Percentiles rank a stretch among this genome's conserved stretches.
Conservation (phyloP, 2,329 filamentous ascomycete species). For the Stachybotrys echinatus region DNA sequence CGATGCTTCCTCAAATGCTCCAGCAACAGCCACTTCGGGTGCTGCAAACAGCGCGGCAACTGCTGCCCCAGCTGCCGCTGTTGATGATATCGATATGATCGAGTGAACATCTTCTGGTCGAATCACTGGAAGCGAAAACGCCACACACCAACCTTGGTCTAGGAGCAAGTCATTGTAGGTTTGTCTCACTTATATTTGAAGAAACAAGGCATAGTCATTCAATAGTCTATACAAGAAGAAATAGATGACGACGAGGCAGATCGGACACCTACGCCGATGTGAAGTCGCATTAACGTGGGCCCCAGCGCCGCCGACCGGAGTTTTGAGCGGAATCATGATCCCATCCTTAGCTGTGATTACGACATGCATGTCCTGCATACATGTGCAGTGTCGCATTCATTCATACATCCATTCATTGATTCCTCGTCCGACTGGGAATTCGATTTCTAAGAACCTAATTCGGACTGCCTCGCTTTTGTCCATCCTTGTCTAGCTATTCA, state of each 20-base stretch:
- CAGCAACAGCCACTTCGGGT: slow-evolving; percentile 27
- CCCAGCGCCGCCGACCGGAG: too few relatives aligned
- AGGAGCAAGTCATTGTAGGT: background rate
- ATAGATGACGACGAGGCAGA: too few relatives aligned
- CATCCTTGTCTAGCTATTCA: too few relatives aligned
- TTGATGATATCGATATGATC: slow-evolving; percentile 67
- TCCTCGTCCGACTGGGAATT: too few relatives aligned
- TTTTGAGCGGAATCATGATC: background rate
- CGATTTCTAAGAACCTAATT: too few relatives aligned
- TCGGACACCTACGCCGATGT: too few relatives aligned
- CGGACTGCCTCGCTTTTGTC: too few relatives aligned
- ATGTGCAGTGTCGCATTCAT: background rate
- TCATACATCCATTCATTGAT: too few relatives aligned
- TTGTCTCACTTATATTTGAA: background rate
- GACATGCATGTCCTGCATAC: background rate
- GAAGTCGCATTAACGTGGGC: too few relatives aligned
- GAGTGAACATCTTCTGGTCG: slow-evolving; percentile 34
- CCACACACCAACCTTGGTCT: background rate
- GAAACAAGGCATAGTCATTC: background rate
- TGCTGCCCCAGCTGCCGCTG: slow-evolving; percentile 8
- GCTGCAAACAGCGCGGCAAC: slow-evolving; percentile 15
- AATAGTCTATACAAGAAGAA: background rate
- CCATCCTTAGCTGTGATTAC: background rate
- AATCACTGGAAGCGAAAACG: background rate
- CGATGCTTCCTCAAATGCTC: slow-evolving; percentile 16